Conservation (phyloP, 768 basidiomycete species). For the Rubroboletus satanas region DNA sequence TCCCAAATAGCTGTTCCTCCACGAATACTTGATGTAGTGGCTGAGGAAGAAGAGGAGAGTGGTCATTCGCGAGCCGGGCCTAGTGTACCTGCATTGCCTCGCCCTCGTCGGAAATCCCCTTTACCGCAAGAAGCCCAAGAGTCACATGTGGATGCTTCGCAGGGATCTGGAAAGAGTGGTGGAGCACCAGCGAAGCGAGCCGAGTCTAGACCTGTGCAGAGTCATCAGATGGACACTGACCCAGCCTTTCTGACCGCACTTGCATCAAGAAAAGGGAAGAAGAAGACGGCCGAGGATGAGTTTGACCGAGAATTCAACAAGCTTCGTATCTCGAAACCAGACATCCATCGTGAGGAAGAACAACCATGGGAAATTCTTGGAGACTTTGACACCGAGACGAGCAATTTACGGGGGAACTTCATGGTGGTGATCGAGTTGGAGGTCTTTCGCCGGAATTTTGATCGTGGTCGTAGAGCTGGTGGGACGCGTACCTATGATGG, state of each 20-base stretch:
- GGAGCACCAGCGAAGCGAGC: slow-evolving; percentile 5
- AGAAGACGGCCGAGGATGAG: slow-evolving; percentile 54
- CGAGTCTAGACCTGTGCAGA: slow-evolving; percentile 3
- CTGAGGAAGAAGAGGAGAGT: slow-evolving; percentile 58
- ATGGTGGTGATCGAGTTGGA: slow-evolving; percentile 75
- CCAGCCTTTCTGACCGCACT: slow-evolving; percentile 66
- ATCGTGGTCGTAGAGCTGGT: slow-evolving; percentile 17
- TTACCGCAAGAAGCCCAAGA: background rate
- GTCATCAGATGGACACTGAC: slow-evolving; percentile 49
- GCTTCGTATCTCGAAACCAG: slow-evolving; percentile 65
- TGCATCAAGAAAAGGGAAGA: slow-evolving; percentile 66
- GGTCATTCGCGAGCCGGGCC: background rate
- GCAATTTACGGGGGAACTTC: slow-evolving; percentile 65
- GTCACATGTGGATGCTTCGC: background rate
- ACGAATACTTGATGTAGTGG: slow-evolving; percentile 33
- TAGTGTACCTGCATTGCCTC: background rate
- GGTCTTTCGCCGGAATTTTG: slow-evolving; percentile 36
- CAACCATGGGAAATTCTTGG: slow-evolving; percentile 59
- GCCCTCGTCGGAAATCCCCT: slow-evolving; percentile 1
- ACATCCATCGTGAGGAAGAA: slow-evolving; percentile 43
- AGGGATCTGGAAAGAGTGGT: slow-evolving; percentile 26
- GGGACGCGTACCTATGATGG: slow-evolving; percentile 41
- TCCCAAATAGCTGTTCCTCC: slow-evolving; percentile 4
- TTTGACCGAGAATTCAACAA: slow-evolving; percentile 82
- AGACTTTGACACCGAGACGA: slow-evolving; percentile 58